A percentile compares a stretch with the other conserved stretches of the same genome.
Evolutionary conservation across 495 filamentous ascomycete genomes (phyloP).

Genomic region (Apodospora peruviana): DNA sequence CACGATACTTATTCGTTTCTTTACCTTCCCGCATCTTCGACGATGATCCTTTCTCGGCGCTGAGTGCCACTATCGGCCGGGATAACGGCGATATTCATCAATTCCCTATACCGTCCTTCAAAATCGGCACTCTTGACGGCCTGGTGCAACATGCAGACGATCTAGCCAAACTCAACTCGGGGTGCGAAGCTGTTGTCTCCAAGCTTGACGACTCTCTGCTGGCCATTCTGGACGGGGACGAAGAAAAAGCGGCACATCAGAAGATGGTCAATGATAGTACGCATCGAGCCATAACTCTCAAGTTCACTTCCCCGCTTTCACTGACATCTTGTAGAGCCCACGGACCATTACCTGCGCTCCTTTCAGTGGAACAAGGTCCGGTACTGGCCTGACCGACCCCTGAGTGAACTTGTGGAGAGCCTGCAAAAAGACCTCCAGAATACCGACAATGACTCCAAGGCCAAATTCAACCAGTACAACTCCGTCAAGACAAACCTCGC

Average conservation of each 20-base stretch:
- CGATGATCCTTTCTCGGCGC: conserved; percentile 72
- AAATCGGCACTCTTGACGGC: conserved; percentile 93
- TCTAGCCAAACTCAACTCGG: conserved; percentile 74
- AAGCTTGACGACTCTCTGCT: conserved; percentile 85
- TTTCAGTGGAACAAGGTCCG: conserved; percentile 97
- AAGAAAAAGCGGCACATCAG: conserved; percentile 74
- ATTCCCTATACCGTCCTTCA: conserved; percentile 87
- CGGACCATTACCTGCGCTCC: conserved; percentile 81
- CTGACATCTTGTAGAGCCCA: conserved; percentile 59
- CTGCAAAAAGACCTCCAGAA: conserved; percentile 83
- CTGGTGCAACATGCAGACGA: conserved; percentile 97
- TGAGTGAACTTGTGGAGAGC: conserved; percentile 77
- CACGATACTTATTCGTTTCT: conserved; percentile 41
- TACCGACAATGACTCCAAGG: conserved; percentile 90
- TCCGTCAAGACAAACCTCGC: conserved; percentile 75
- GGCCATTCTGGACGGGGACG: conserved; percentile 73
- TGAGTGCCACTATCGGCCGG: conserved; percentile 63
- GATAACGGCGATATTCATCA: conserved; percentile 72
- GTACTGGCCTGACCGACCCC: conserved; percentile 84
- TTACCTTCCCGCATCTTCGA: conserved; percentile 45
- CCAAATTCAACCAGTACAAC: conserved; percentile 90
- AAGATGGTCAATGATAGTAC: conserved; percentile 95
- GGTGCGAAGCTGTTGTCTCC: conserved; percentile 74
- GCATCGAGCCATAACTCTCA: conserved; percentile 18
- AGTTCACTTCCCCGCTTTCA: conserved; percentile 5